Base-by-base conservation (phyloP, 169 alveolate species). In the Fabrea salina region DNA sequence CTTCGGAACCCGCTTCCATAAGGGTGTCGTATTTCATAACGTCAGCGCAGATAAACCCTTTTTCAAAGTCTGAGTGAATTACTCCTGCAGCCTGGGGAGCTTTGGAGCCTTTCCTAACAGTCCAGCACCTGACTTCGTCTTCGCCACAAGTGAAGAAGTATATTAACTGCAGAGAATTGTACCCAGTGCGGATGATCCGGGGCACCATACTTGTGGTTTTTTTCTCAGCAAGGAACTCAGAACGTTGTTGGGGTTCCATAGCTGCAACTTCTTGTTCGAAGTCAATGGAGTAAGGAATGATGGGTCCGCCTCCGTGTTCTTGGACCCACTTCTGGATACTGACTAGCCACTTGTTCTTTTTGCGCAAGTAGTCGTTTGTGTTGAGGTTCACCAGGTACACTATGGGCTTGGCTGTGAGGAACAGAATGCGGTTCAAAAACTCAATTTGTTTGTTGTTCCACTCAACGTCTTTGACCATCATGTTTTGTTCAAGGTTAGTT, bases 141-240 rank as follows among this genome's bases (percentile, higher is more conserved):
- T 97, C 99, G 27, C 99, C 99, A 82, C 99, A 98, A 35, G 99
- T 98, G 94, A 98, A 98, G 92, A 94, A 98, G 91, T 98, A 99
- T 47, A 98, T 95, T 53, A 98, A 92, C 79, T 97, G 88, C 47
- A 95, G 80, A 57, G 98, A 97, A 40, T 89, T 85, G 86, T 98
- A 98, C 5, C 99, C 99, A 32, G 98, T 96, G 58, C 96, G 92
- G 47, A 98, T 96, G 58, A 98, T 96, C 89, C 97, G 97, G 81
- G 95, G 97, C 40, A 98, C 82, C 96, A 87, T 93, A 83, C 97
- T 93, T 59, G 82, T 87, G 51, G 95, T 95, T 50, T 93, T 95
- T 59, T 74, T 88, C 82, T 84, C 86, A 92, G 91, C 84, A 44
- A 76, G 87, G 30, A 58, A 68, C 58, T 33, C 71, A 64, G 72